phyloP scores from a whole-genome alignment of 1,284 basidiomycete species.

The Cerrena zonata region DNA sequence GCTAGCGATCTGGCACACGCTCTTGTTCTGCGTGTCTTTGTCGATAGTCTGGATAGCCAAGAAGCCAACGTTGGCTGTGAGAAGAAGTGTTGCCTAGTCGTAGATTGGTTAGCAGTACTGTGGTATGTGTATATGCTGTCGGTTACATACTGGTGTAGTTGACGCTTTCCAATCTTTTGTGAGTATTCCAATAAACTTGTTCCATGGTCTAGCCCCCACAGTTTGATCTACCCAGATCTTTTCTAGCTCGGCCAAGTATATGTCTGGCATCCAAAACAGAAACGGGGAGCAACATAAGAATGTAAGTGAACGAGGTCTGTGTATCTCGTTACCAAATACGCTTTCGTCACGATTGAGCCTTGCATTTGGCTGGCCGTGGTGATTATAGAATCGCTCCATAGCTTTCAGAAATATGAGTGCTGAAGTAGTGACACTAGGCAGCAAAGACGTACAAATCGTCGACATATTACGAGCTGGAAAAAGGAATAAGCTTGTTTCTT shows the following conservation, averaged over 20 bases:
- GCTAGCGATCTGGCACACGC: conserved; percentile 21
- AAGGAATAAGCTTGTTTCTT: too few species aligned
- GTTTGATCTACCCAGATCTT: conserved; percentile 21
- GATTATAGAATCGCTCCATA: conserved; percentile 14
- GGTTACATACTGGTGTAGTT: conserved; percentile 23
- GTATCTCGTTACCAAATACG: conserved; percentile 4
- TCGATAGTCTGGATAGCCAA: conserved; percentile 33
- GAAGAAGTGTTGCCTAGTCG: conserved; percentile 36
- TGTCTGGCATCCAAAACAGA: conserved; percentile 20
- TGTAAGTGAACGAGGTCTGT: conserved; percentile 7
- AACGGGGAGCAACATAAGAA: conserved; percentile 18
- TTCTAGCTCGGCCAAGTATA: conserved; percentile 20
- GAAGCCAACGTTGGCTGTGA: conserved; percentile 38
- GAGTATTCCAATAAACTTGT: conserved; percentile 17
- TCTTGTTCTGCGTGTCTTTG: conserved; percentile 10
- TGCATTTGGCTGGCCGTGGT: conserved; percentile 20
- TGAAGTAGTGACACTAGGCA: too few species aligned
- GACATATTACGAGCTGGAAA: conserved; percentile 8
- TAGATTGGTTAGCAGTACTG: neutral
- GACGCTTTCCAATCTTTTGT: conserved; percentile 24
- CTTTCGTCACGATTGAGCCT: conserved; percentile 16
- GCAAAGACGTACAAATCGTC: conserved; percentile 7
- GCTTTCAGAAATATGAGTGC: too few species aligned
- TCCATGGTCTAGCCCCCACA: conserved; percentile 22
- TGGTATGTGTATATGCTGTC: neutral